These are phyloP conservation scores for Fusarium poae DNA, from an alignment of 2,329 filamentous ascomycete genomes.

Conservation along the genomic window DNA sequence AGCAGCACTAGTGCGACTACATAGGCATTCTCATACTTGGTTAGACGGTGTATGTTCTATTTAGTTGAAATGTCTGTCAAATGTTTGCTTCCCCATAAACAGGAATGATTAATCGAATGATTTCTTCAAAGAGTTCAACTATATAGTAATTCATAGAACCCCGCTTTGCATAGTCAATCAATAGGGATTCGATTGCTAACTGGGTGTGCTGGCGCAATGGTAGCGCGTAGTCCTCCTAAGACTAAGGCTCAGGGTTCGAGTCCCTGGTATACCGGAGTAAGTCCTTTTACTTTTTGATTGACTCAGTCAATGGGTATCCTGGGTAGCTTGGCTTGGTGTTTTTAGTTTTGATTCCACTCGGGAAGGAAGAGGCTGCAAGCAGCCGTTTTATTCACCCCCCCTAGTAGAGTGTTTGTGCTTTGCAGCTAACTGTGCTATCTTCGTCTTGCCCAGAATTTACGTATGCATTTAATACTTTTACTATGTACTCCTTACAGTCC, in stretches of 20 bases:
- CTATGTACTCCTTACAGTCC: neutral
- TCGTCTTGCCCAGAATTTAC: neutral
- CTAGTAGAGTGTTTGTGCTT: neutral
- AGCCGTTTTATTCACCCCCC: neutral
- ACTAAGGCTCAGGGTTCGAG: slow-evolving; percentile 58
- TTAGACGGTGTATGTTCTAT: neutral
- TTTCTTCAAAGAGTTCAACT: accelerated
- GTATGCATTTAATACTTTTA: neutral
- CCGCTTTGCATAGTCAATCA: slow-evolving; percentile 35
- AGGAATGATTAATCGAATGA: neutral
- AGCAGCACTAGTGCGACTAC: neutral
- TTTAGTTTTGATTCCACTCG: neutral
- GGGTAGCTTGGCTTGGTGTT: neutral
- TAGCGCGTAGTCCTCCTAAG: slow-evolving; percentile 58
- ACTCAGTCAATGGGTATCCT: neutral
- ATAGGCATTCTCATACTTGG: neutral
- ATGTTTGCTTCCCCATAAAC: neutral
- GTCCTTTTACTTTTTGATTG: neutral
- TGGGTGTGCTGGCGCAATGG: slow-evolving; percentile 51
- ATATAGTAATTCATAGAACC: slow-evolving; percentile 20
- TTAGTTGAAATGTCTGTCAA: no score
- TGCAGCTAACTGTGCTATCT: neutral
- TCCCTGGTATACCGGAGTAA: slow-evolving; percentile 52
- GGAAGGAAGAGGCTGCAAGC: neutral
- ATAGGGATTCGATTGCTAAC: slow-evolving; percentile 13